These are phyloP conservation scores for Alloteropsis semialata DNA, from an alignment of 176 grass and related monocot genomes.

Conservation along the genomic window DNA sequence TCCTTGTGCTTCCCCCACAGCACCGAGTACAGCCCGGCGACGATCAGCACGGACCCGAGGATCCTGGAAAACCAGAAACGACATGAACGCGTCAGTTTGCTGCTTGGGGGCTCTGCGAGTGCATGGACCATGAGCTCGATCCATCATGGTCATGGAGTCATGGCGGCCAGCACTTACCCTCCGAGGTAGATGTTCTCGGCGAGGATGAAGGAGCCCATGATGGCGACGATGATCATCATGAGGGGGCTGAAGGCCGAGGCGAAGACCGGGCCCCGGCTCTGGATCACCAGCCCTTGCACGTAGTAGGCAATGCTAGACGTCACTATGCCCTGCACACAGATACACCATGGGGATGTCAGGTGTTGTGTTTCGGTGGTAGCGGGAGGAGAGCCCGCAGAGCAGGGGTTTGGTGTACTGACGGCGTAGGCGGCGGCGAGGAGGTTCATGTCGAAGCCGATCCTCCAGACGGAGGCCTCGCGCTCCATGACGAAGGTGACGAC, in stretches of 20 bases:
- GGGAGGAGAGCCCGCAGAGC: no score
- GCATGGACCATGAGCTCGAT: neutral
- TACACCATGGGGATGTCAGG: no score
- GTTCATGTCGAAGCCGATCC: slow-evolving; percentile 97
- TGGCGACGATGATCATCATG: slow-evolving; percentile 98
- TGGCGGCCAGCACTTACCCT: slow-evolving; percentile 42
- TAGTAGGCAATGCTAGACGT: slow-evolving; percentile 99
- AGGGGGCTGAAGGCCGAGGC: slow-evolving; percentile 96
- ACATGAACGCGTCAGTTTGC: slow-evolving; percentile 6
- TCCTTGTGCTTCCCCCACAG: slow-evolving; percentile 99
- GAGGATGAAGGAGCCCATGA: slow-evolving; percentile 98
- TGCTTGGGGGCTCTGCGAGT: no score
- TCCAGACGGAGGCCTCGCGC: slow-evolving; percentile 63
- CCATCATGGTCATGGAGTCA: neutral
- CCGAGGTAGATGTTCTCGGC: slow-evolving; percentile 95
- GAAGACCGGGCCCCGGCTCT: slow-evolving; percentile 81
- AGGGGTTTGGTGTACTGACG: slow-evolving; percentile 46
- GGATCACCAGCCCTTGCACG: slow-evolving; percentile 93
- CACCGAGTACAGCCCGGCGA: slow-evolving; percentile 82
- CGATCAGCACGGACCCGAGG: slow-evolving; percentile 69
- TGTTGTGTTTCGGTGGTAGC: no score
- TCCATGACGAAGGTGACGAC: slow-evolving; percentile 89
- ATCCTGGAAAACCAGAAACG: slow-evolving; percentile 54
- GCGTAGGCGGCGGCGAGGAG: slow-evolving; percentile 95
- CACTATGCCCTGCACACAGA: slow-evolving; percentile 77